phyloP scores from a whole-genome alignment of 2,329 filamentous ascomycete genomes.

The Sclerotinia borealis region DNA sequence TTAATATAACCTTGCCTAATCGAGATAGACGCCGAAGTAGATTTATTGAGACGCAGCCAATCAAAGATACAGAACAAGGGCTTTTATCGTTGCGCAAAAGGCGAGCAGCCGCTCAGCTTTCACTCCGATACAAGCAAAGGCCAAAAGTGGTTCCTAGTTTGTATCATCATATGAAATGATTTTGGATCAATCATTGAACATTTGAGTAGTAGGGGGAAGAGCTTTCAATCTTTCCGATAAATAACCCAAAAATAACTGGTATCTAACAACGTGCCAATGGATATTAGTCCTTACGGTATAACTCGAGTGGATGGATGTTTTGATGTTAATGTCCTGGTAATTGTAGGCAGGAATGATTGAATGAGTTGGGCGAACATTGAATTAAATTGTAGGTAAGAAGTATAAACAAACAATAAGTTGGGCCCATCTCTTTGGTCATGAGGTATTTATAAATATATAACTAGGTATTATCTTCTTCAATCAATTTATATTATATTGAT shows the following conservation, averaged over 20 bases:
- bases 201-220: neutral
- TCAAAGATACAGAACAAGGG: conserved; percentile 24
- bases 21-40: conserved; percentile 31
- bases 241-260: neutral
- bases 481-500: too few species aligned
- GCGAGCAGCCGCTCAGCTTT: conserved; percentile 28
- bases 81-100: conserved; percentile 20
- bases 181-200: neutral
- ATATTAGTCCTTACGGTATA: neutral
- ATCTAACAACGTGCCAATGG: neutral
- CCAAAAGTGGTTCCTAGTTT: neutral
- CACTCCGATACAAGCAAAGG: conserved; percentile 1
- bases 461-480: too few species aligned
- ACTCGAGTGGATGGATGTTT: neutral
- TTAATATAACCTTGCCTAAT: conserved; percentile 29
- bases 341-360: neutral
- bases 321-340: neutral
- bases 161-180: neutral
- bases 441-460: too few species aligned
- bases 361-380: neutral
- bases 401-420: too few species aligned
- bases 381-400: neutral
- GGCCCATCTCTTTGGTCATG: too few species aligned
- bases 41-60: conserved; percentile 25
- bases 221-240: neutral